A percentile compares a stretch with the other conserved stretches of the same genome.
Conservation (phyloP, 2,329 filamentous ascomycete genomes). For the Fusarium succisae region DNA sequence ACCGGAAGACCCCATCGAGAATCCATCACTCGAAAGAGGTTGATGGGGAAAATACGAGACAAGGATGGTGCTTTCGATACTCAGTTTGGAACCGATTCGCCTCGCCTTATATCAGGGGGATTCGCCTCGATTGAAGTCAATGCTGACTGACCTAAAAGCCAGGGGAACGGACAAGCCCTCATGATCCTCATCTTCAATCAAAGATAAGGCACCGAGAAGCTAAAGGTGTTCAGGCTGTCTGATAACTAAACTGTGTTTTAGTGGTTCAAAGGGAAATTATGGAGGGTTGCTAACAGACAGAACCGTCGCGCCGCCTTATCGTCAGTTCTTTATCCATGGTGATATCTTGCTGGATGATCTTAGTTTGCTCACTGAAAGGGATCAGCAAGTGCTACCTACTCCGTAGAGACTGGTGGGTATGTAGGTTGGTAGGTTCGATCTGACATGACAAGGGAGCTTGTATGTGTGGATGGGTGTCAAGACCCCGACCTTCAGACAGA, state of each 20-base stretch:
- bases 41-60: slow-evolving; percentile 8
- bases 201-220: slow-evolving; percentile 32
- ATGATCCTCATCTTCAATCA: not conserved
- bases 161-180: slow-evolving; percentile 7
- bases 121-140: not conserved
- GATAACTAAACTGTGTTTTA: slow-evolving; percentile 7
- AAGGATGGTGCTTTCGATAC: not conserved
- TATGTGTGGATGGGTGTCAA: not conserved
- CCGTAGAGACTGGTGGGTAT: too few relatives aligned
- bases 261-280: slow-evolving; percentile 38
- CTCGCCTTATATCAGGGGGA: not conserved
- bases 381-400: not conserved
- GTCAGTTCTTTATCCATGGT: not conserved
- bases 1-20: not conserved
- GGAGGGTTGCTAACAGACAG: slow-evolving; percentile 16
- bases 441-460: slow-evolving; percentile 3
- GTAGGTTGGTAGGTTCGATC: not conserved
- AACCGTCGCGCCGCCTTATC: slow-evolving; percentile 31
- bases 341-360: not conserved
- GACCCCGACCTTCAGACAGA: not conserved
- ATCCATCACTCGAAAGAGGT: slow-evolving; percentile 10
- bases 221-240: not conserved
- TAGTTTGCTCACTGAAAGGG: not conserved
- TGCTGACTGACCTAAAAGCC: slow-evolving; percentile 1
- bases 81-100: not conserved